phyloP scores from a whole-genome alignment of 148 eudicot species.

The Rhododendron ovatum region DNA sequence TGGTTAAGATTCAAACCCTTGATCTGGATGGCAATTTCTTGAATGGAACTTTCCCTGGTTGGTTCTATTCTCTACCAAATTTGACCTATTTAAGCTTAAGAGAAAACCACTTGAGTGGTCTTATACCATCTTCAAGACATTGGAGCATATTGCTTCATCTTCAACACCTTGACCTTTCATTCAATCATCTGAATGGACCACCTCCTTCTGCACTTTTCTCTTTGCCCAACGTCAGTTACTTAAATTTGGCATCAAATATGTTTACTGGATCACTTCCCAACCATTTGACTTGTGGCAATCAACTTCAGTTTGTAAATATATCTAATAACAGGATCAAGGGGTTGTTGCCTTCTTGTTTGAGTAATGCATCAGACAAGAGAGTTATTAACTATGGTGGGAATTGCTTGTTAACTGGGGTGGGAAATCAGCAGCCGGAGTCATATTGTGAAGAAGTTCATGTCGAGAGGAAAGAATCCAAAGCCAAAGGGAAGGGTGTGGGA shows the following conservation, averaged over 20 bases:
- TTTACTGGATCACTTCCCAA: constrained; percentile 56
- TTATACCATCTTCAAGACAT: constrained; percentile 21
- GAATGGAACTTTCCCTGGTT: constrained; percentile 46
- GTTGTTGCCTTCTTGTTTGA: constrained; percentile 51
- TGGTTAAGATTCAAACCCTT: constrained; percentile 48
- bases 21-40: constrained; percentile 55
- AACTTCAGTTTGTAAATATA: constrained; percentile 51
- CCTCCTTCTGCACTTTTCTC: constrained; percentile 43
- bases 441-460: constrained; percentile 29
- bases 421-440: constrained; percentile 47
- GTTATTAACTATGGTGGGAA: constrained; percentile 41
- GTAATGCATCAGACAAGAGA: constrained; percentile 19
- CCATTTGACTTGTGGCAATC: constrained; percentile 46
- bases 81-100: constrained; percentile 44
- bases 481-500: constrained; percentile 18
- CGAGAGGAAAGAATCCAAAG: constrained; percentile 24
- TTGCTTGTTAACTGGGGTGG: constrained; percentile 44
- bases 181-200: constrained; percentile 43
- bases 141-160: constrained; percentile 25
- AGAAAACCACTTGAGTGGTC: constrained; percentile 44
- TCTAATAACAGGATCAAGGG: constrained; percentile 58
- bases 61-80: constrained; percentile 39
- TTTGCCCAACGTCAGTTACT: constrained; percentile 46
- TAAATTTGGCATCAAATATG: constrained; percentile 62
- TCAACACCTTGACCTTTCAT: constrained; percentile 63